Percentiles rank a stretch among this genome's conserved stretches.
These are phyloP conservation scores for Kalaharituber pfeilii DNA, from an alignment of 2,329 filamentous ascomycete species.

Conservation along the genomic window DNA sequence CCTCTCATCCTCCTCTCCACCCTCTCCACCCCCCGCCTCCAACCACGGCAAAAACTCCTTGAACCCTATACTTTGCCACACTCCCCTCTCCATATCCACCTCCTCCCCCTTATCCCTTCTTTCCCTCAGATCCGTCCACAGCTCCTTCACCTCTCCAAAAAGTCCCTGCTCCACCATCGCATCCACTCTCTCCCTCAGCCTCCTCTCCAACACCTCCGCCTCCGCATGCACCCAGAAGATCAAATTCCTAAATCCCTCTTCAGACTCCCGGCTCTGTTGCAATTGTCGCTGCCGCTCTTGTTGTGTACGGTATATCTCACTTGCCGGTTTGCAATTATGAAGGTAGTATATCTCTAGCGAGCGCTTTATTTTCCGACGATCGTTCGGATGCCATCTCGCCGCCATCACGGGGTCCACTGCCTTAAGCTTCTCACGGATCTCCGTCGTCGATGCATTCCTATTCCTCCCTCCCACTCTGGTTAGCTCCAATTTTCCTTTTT, in stretches of 20 bases:
- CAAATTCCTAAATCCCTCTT: constrained; percentile 31
- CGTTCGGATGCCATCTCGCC: constrained; percentile 81
- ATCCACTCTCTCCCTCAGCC: constrained; percentile 62
- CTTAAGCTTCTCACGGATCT: constrained; percentile 31
- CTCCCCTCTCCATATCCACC: constrained; percentile 61
- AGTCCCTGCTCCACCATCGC: constrained; percentile 59
- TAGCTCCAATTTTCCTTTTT: not conserved
- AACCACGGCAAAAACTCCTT: constrained; percentile 74
- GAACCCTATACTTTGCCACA: constrained; percentile 94
- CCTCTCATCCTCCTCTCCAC: constrained; percentile 24
- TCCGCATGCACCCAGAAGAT: constrained; percentile 79
- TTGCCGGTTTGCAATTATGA: constrained; percentile 59
- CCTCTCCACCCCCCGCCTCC: constrained; percentile 26
- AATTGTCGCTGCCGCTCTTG: constrained; percentile 24
- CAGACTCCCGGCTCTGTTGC: constrained; percentile 5
- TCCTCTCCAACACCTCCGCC: constrained; percentile 45
- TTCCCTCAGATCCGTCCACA: constrained; percentile 34
- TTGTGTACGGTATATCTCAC: constrained; percentile 74
- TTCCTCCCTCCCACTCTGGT: not conserved
- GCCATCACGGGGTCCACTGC: constrained; percentile 84
- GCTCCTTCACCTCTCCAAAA: constrained; percentile 41
- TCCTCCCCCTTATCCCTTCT: constrained; percentile 33
- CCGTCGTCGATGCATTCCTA: constrained; percentile 1
- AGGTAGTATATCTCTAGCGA: constrained; percentile 80
- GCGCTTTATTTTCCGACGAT: constrained; percentile 71